phyloP scores from a whole-genome alignment of 129 eudicot species.

The Flaveria ramosissima region DNA sequence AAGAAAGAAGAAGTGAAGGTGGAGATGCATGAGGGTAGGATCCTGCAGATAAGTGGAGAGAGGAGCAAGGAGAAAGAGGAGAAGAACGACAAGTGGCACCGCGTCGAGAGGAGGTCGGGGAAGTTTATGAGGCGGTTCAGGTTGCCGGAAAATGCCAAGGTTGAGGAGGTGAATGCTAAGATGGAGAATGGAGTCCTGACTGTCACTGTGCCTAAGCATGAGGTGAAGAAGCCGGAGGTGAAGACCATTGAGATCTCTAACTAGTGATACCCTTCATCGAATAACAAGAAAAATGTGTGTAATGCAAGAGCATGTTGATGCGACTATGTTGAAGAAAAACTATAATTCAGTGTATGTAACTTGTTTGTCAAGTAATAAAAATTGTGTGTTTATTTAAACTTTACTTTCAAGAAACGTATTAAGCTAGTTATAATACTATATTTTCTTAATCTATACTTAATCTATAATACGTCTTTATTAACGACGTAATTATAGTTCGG shows the following conservation, averaged over 20 bases:
- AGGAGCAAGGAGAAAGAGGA: constrained; percentile 39
- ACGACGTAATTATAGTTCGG: no score
- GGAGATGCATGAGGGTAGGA: constrained; percentile 42
- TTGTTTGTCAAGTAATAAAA: constrained; percentile 18
- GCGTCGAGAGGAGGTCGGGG: constrained; percentile 41
- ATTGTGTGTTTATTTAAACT: constrained; percentile 12
- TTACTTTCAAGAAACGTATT: neutral
- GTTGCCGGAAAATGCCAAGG: constrained; percentile 43
- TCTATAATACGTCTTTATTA: no score
- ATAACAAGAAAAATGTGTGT: no score
- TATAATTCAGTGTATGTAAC: no score
- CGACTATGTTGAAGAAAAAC: neutral
- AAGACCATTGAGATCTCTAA: constrained; percentile 35
- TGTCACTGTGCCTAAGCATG: constrained; percentile 42
- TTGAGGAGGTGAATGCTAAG: constrained; percentile 42
- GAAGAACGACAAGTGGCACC: constrained; percentile 45
- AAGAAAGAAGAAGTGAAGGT: constrained; percentile 48
- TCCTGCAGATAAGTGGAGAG: constrained; percentile 48
- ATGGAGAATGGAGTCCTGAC: constrained; percentile 52
- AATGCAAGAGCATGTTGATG: neutral
- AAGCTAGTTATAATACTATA: no score
- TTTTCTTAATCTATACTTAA: no score
- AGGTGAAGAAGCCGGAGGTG: constrained; percentile 40
- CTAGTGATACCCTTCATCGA: no score
- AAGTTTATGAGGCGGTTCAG: constrained; percentile 43